Base-by-base conservation (phyloP, 129 eudicot species). In the Pseudognaphalium luteoalbum region DNA sequence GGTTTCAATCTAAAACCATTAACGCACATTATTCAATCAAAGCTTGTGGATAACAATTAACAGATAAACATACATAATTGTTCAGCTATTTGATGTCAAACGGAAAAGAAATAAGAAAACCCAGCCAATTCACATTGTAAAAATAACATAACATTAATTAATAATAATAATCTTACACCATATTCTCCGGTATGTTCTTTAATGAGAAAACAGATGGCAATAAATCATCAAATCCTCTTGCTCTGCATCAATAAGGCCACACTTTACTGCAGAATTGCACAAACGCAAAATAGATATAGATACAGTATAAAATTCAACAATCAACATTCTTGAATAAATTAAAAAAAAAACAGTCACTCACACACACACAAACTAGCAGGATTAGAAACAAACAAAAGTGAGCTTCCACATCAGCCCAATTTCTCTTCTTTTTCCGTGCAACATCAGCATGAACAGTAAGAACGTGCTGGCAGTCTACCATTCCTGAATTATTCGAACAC, bases 381-480 rank as follows among this genome's bases (percentile, higher is more conserved):
- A 65, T 62, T 28, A 71, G 47, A 20, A 4, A 5, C 84, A 22
- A 32, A 93, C 98, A 97, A 66, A 78, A 84, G 60, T 83, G 85
- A 42, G 92, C 90, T 81, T 88, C 94, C 71, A 88, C 81, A 57
- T 91, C 97, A 72, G 86, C 86, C 92, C 91, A 88, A 25, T 79
- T 87, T 84, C 92, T 87, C 86, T 88, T 90, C 85, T 86, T 93
- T 66, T 86, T 87, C 61, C 88, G 87, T 8, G 91, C 86, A 83
- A 78, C 87, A 54, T 91, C 91, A 71, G 93, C 96, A 80, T 94
- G 98, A 81, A 91, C 93, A 71, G 93, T 84, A 81, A 91, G 86
- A 70, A 94, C 93, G 78, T 94, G 96, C 83, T 94, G 97, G 77
- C 91, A 94, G 75, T 94, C 98, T 66, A 80, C 93, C 97, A 88